Base-by-base conservation (phyloP, 2,329 filamentous ascomycete species). In the Aspergillus oerlinghausenensis region DNA sequence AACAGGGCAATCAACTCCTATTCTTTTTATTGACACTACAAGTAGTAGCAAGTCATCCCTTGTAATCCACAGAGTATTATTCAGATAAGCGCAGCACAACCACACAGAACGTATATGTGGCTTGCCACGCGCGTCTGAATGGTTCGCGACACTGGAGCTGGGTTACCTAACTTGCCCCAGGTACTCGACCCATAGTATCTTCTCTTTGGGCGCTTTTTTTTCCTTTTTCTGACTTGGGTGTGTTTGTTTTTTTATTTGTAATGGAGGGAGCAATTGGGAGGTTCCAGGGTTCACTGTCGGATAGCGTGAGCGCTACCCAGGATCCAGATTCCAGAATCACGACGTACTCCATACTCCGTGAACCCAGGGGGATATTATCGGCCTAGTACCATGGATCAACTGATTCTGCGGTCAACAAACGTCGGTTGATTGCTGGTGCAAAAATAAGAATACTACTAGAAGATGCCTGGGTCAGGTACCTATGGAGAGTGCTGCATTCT, bases 201-300 rank as follows among this genome's bases (percentile, higher is more conserved):
- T 52, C 49, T 48, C 10, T 48, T 14, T n/a, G 28, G 40, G 49
- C 11, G 25, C 47, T 28, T 50, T 45, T 23, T 23, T 35, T 47
- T 14, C 17, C 29, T 53, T 45, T 43, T 19, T 52, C 26, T 40
- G 32, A 38, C 32, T 29, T 21, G 48, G 26, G 25, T 49, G 21
- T 49, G 19, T n/a, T 38, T n/a, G n/a, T 48, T 25, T 35, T 43
- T 35, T 43, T 42, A 25, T 51, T 45, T 38, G 42, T 51, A 35
- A 23, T 11, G 3, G 29, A 53, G 35, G 43, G 25, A 49, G 35
- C 17, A 25, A 40, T 35, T 26, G 6, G 23, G 21, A 23, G 9
- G 59, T 55, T 55, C 58, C 60, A 57, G 51, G 58, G 60, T 57
- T 58, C 52, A 43, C 49, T n/a, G 23, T 55, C 55, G 55, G 50